These are phyloP conservation scores for Brassica rapa DNA, from an alignment of 345 rosid genomes.

Conservation along the genomic window DNA sequence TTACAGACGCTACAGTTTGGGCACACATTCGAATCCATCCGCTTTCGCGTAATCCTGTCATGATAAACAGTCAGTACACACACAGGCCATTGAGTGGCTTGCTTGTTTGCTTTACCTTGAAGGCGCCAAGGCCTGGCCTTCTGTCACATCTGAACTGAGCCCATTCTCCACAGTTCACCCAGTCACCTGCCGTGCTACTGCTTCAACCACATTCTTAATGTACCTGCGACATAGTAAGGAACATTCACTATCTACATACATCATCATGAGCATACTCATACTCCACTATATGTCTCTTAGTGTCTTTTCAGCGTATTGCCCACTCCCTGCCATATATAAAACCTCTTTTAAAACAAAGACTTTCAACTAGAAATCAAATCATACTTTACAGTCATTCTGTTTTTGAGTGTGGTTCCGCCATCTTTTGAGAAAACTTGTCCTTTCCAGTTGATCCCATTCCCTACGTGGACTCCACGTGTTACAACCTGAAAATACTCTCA, in stretches of 20 bases:
- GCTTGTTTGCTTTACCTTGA: constrained; percentile 60
- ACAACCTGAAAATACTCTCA: constrained; percentile 65
- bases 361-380: constrained; percentile 19
- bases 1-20: constrained; percentile 89
- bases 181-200: constrained; percentile 99
- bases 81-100: not conserved
- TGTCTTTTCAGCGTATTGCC: constrained; percentile 95
- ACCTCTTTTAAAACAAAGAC: not conserved
- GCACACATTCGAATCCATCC: constrained; percentile 92
- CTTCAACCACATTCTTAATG: constrained; percentile 34
- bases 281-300: constrained; percentile 93
- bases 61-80: not conserved
- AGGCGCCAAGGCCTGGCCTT: constrained; percentile 98
- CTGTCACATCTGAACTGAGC: constrained; percentile 99
- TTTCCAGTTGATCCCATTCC: constrained; percentile 99
- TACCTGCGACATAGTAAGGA: constrained; percentile 96
- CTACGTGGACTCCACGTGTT: constrained; percentile 96
- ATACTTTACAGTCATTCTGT: constrained; percentile 86
- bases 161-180: constrained; percentile 99
- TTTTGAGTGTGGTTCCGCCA: constrained; percentile 96
- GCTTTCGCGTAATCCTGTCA: constrained; percentile 97
- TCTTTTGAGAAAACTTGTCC: constrained; percentile 99
- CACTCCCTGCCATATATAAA: constrained; percentile 63
- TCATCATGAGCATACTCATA: constrained; percentile 98
- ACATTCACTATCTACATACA: constrained; percentile 98